Conservation (phyloP, 768 basidiomycete species). For the Lactarius psammicola region DNA sequence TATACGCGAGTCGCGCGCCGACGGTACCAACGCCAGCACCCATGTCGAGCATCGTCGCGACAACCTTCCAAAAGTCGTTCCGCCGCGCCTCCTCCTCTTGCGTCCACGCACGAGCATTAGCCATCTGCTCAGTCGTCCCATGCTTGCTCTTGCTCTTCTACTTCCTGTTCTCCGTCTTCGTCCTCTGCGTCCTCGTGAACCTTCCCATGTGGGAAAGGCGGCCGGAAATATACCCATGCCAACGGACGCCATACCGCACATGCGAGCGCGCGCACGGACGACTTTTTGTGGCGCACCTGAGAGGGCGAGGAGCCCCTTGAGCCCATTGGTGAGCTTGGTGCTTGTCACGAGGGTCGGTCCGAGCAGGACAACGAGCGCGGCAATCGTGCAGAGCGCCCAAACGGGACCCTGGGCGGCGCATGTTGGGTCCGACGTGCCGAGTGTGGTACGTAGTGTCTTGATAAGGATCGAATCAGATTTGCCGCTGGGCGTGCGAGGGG, state of each 20-base stretch:
- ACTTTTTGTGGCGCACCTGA: conserved; percentile 63
- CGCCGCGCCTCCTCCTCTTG: conserved; percentile 25
- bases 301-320: conserved; percentile 51
- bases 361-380: conserved; percentile 63
- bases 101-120: conserved; percentile 28
- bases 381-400: conserved; percentile 71
- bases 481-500: conserved; percentile 33
- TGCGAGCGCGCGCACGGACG: conserved; percentile 58
- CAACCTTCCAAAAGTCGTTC: conserved; percentile 47
- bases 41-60: conserved; percentile 55
- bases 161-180: conserved; percentile 28
- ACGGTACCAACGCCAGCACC: conserved; percentile 57
- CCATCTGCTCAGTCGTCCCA: conserved; percentile 25
- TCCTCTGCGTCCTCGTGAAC: conserved; percentile 33
- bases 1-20: conserved; percentile 48
- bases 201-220: conserved; percentile 38
- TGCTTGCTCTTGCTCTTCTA: conserved; percentile 26
- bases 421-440: conserved; percentile 52
- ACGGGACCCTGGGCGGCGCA: conserved; percentile 74
- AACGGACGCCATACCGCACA: conserved; percentile 65
- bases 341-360: conserved; percentile 53
- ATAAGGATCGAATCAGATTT: conserved; percentile 51
- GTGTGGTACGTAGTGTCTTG: conserved; percentile 64
- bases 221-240: conserved; percentile 64
- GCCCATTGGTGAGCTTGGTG: conserved; percentile 42